Evolutionary conservation across 495 filamentous ascomycete species (phyloP).

Genomic region (Aspergillus affinis): DNA sequence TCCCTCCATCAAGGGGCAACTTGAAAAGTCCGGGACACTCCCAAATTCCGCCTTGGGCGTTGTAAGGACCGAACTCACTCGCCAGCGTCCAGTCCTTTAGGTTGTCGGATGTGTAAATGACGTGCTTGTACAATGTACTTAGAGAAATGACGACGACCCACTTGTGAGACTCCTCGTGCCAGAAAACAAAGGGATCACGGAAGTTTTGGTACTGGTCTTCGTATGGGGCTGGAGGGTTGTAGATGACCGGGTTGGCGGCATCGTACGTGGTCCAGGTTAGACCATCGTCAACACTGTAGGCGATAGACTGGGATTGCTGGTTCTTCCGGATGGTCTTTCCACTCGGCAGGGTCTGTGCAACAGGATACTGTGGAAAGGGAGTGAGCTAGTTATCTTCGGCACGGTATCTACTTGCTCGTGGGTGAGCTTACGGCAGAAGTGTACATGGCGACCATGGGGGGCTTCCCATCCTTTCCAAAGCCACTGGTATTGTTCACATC

Average conservation of each 20-base stretch:
- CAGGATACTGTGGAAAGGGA: too few relatives aligned
- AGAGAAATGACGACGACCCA: constrained; percentile 54
- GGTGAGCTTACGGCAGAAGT: constrained; percentile 45
- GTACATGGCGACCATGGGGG: constrained; percentile 57
- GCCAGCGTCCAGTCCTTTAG: constrained; percentile 52
- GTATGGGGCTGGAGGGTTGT: constrained; percentile 35
- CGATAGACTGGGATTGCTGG: constrained; percentile 54
- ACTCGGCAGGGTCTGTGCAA: constrained; percentile 26
- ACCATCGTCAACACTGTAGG: constrained; percentile 56
- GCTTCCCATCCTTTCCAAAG: constrained; percentile 49
- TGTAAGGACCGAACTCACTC: constrained; percentile 55
- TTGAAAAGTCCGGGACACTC: constrained; percentile 56
- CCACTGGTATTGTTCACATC: constrained; percentile 59
- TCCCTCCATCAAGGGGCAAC: constrained; percentile 29
- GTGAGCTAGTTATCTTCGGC: too few relatives aligned
- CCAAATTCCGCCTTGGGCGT: constrained; percentile 54
- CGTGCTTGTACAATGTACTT: constrained; percentile 50
- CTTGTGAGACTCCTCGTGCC: constrained; percentile 43
- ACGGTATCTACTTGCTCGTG: too few relatives aligned
- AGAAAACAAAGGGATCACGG: constrained; percentile 58
- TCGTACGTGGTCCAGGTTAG: constrained; percentile 52
- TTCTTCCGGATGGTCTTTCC: constrained; percentile 28
- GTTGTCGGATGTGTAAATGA: constrained; percentile 53
- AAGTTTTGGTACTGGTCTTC: constrained; percentile 41
- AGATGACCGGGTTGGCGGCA: constrained; percentile 52